Evolutionary conservation across 2,329 filamentous ascomycete genomes (phyloP).

Genomic region (Aspergillus hortae): DNA sequence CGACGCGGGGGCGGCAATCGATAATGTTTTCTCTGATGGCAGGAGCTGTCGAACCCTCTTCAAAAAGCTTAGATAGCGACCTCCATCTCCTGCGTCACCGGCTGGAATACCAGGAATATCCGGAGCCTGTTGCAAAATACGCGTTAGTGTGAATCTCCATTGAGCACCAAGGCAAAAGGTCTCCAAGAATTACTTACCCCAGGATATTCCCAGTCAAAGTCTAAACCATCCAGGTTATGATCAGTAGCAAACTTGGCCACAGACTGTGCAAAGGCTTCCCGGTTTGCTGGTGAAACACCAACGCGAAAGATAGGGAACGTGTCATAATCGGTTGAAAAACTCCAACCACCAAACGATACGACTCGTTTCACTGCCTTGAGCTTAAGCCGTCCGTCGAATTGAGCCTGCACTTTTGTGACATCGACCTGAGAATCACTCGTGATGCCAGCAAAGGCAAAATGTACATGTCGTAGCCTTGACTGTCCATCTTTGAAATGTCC

Average conservation of each 20-base stretch:
- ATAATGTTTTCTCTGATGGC: constrained; percentile 15
- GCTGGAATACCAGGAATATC: constrained; percentile 20
- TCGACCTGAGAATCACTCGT: constrained; percentile 29
- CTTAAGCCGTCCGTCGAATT: constrained; percentile 34
- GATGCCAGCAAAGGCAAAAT: constrained; percentile 37
- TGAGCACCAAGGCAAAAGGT: not conserved
- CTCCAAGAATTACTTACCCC: not conserved
- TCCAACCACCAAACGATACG: constrained; percentile 47
- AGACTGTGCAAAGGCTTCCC: constrained; percentile 35
- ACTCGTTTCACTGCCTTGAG: constrained; percentile 33
- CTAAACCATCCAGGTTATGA: constrained; percentile 8
- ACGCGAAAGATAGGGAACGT: constrained; percentile 41
- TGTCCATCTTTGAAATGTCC: constrained; percentile 21
- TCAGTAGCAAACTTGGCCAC: constrained; percentile 21
- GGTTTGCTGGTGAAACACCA: constrained; percentile 34
- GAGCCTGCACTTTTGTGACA: constrained; percentile 14
- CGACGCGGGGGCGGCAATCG: constrained; percentile 27
- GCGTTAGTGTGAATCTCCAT: not conserved
- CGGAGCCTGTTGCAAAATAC: not conserved
- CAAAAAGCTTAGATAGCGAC: constrained; percentile 35
- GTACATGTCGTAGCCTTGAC: constrained; percentile 28
- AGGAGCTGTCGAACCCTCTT: constrained; percentile 17
- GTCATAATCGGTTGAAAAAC: constrained; percentile 35
- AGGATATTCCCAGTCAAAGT: constrained; percentile 15
- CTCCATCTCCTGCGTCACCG: constrained; percentile 25